Evolutionary conservation across 2,329 filamentous ascomycete species (phyloP), one percentile per base, ranked within the genome.

Genomic region (Phialemonium atrogriseum): DNA sequence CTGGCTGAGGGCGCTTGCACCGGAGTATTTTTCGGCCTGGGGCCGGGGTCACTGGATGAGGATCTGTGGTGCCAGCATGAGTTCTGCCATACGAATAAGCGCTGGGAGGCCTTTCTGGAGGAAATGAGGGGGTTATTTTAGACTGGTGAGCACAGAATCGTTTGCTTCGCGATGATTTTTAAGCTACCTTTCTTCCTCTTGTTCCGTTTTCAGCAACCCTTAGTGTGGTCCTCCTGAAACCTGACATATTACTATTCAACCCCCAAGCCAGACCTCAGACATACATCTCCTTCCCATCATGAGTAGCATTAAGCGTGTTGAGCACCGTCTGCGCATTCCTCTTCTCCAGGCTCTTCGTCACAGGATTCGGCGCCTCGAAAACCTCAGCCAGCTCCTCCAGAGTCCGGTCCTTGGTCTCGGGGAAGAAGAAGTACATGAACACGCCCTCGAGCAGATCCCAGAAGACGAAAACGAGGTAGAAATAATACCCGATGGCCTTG

Each of bases 361-460:
- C 63, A 0, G 64, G 64, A 42, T 66, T 59, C 3, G 47, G 52
- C 0, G 61, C 59, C n/a, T 55, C 51, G 42, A 69, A 69, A 17
- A 75, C 68, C 34, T 64, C 63, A 7, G 66, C 63, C 34, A 74
- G 38, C 46, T 75, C 69, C 50, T 75, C 70, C 19, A 75, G 55
- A 14, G 68, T 64, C 5, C 60, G 51, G n/a, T 59, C 59, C 44
- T 64, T 66, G 2, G 62, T 66, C 46, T 66, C 62, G 0, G 59
- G 60, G 42, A 61, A 73, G 42, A 66, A 62, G 40, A 72, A 66
- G 43, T 68, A 74, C 16, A 66, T 63, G 5, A 65, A 36, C 0
- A 44, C 51, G 5, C 47, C 54, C 35, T 66, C 61, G 12, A 64
- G 43, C 8, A 64, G 31, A 27, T 66, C 59, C 62, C 61, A 66